Base-by-base conservation (phyloP, 2,329 filamentous ascomycete genomes). In the Paraconiothyrium brasiliense region DNA sequence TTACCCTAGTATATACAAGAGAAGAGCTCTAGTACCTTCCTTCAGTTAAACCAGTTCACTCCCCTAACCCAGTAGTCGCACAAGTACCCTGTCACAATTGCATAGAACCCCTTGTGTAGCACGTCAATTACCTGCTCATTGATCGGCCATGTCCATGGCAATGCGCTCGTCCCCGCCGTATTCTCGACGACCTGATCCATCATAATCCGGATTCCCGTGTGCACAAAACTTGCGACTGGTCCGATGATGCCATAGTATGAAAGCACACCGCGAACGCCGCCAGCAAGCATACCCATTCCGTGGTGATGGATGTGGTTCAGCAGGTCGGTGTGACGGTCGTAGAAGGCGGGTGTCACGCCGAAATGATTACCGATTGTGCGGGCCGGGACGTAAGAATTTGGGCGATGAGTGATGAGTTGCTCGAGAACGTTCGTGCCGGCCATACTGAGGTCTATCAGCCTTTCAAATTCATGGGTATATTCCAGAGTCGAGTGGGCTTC, bases 61-160 rank as follows among this genome's bases (percentile, higher is more conserved):
- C 65, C 67, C 20, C 69, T 63, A 0, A 69, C 54, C 44, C 66
- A 27, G 27, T 51, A 47, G 49, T 72, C 73, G 35, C 69, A 68
- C 16, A 72, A 37, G 54, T 74, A 76, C 11, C 75, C 73, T 20
- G 67, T 69, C 2, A 72, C 67, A 7, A 74, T 11, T 7, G 67
- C 67, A 68, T 71, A 78, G 1, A 71, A 50, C 0, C 68, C 65
- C 58, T 76, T 76, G 41, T 76, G 72, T 51, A 74, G 2, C 35
- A 76, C 47, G 64, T 77, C 74, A 52, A 76, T 60, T 9, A 72
- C 65, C 59, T 77, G 75, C 56, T 77, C 73, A 32, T 73, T 72
- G 41, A 76, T 71, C 16, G 74, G 72, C 74, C 75, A 77, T 3
- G 67, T 72, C 74, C 74, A 78, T 48, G 74, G 73, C 64, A 69